These are phyloP conservation scores for Xylaria sp. DNA, from an alignment of 2,329 filamentous ascomycete species.

Conservation along the genomic window DNA sequence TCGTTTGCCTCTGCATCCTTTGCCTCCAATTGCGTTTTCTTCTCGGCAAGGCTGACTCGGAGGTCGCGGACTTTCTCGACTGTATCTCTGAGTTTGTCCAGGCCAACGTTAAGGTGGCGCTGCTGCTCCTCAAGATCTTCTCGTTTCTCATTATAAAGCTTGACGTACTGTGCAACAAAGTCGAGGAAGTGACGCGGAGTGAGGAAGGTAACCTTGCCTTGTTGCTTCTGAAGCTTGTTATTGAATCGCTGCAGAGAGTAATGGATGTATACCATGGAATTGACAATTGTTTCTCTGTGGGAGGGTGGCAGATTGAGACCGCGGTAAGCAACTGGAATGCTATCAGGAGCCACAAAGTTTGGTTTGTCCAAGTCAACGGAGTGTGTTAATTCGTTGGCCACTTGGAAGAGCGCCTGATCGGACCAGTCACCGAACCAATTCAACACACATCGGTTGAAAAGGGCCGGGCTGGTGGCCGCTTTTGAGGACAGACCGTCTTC, in stretches of 20 bases:
- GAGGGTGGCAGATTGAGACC: slow-evolving; percentile 85
- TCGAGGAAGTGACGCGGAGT: slow-evolving; percentile 98
- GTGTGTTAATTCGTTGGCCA: slow-evolving; percentile 93
- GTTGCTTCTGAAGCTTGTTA: slow-evolving; percentile 85
- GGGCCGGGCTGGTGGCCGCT: slow-evolving; percentile 93
- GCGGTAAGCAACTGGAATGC: slow-evolving; percentile 91
- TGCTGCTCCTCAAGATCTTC: slow-evolving; percentile 99
- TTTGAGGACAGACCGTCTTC: slow-evolving; percentile 95
- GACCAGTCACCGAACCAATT: slow-evolving; percentile 99
- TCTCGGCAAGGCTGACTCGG: slow-evolving; percentile 88
- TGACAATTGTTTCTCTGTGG: slow-evolving; percentile 92
- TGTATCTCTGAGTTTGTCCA: slow-evolving; percentile 96
- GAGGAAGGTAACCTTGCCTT: slow-evolving; percentile 90
- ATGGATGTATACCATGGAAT: slow-evolving; percentile 99
- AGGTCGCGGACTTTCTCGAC: slow-evolving; percentile 97
- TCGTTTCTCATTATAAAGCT: slow-evolving; percentile 96
- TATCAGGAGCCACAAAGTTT: slow-evolving; percentile 87
- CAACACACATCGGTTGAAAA: slow-evolving; percentile 99
- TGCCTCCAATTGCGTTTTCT: slow-evolving; percentile 90
- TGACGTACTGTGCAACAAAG: slow-evolving; percentile 97
- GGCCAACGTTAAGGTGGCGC: slow-evolving; percentile 95
- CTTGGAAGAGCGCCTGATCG: slow-evolving; percentile 97
- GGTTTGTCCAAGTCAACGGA: slow-evolving; percentile 94
- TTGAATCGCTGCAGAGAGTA: slow-evolving; percentile 95
- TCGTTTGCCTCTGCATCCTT: slow-evolving; percentile 97